Percentiles rank a stretch among this genome's conserved stretches.
These are phyloP conservation scores for Aspergillus aculeatus DNA, from an alignment of 2,329 filamentous ascomycete species.

Conservation along the genomic window DNA sequence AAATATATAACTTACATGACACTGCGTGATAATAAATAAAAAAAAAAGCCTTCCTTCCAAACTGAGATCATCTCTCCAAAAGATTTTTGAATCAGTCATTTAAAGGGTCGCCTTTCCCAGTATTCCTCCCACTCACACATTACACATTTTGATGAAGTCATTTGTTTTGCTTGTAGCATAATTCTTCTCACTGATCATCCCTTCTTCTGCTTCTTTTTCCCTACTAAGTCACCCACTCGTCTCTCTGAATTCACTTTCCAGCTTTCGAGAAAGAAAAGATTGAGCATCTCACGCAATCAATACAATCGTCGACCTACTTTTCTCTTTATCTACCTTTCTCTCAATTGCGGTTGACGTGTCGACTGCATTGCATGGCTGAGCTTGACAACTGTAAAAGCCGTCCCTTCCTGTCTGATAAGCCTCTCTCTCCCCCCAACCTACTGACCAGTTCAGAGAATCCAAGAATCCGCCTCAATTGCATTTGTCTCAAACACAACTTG, in stretches of 20 bases:
- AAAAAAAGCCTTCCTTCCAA: neutral
- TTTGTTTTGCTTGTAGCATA: neutral
- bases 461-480: neutral
- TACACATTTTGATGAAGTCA: neutral
- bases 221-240: neutral
- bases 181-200: neutral
- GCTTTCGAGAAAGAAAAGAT: too few relatives aligned
- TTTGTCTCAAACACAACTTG: constrained; percentile 5
- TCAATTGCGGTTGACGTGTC: constrained; percentile 8
- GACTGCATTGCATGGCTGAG: constrained; percentile 11
- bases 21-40: neutral
- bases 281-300: too few relatives aligned
- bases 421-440: neutral
- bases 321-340: neutral
- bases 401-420: neutral
- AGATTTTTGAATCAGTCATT: neutral
- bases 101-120: neutral
- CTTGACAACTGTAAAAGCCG: neutral
- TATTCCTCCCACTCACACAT: neutral
- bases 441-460: neutral
- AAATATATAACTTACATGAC: neutral
- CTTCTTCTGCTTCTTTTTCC: neutral
- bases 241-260: too few relatives aligned
- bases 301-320: neutral
- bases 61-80: neutral